Conservation (phyloP, 768 basidiomycete genomes). For the Collybia sordida region DNA sequence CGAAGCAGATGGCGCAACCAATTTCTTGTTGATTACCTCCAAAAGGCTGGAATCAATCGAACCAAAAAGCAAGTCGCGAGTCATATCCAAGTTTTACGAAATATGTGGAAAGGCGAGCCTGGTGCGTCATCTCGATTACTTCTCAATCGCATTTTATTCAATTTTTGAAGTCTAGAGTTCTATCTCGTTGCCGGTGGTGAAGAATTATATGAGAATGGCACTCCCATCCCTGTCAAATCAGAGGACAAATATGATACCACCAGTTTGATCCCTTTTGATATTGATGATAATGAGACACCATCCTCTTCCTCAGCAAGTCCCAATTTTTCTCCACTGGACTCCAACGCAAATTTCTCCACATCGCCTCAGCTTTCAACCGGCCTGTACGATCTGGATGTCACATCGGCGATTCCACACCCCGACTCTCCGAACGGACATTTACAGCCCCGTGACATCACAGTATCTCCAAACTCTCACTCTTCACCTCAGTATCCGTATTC, state of each 20-base stretch:
- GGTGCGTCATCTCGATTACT: constrained; percentile 38
- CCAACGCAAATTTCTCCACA: constrained; percentile 43
- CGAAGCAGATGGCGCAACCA: constrained; percentile 83
- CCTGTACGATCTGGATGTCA: constrained; percentile 9
- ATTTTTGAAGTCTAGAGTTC: constrained; percentile 48
- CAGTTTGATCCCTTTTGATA: constrained; percentile 43
- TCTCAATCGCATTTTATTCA: constrained; percentile 10
- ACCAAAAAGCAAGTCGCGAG: constrained; percentile 90
- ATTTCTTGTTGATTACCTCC: constrained; percentile 80
- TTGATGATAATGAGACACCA: constrained; percentile 39
- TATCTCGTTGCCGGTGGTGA: constrained; percentile 81
- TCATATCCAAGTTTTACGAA: constrained; percentile 80
- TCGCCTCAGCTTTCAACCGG: constrained; percentile 34
- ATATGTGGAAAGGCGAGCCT: constrained; percentile 87
- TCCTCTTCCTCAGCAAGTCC: constrained; percentile 41
- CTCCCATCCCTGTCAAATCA: constrained; percentile 53
- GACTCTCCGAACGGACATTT: constrained; percentile 6
- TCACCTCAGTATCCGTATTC: background rate
- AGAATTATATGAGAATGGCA: constrained; percentile 56
- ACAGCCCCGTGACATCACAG: background rate
- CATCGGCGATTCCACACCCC: constrained; percentile 5
- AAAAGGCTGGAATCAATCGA: constrained; percentile 65
- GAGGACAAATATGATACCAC: constrained; percentile 50
- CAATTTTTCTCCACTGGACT: constrained; percentile 45
- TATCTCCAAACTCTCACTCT: background rate